Evolutionary conservation across 345 rosid genomes (phyloP), one percentile per base, ranked within the genome.

Genomic region (Capsella bursapastoris): DNA sequence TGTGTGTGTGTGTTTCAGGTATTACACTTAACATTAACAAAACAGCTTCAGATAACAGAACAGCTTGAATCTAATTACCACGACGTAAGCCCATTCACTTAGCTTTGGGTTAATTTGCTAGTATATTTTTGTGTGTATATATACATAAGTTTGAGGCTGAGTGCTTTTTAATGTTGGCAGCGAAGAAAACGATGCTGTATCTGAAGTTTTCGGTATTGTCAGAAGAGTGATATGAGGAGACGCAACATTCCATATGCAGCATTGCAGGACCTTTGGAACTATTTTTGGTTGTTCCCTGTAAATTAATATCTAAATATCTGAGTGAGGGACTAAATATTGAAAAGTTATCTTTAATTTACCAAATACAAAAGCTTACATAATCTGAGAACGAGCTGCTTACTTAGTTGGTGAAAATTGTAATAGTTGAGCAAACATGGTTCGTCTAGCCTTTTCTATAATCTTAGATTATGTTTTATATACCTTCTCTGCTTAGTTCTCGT

Each of bases 11-110:
- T 76, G 56, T 7, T 65, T 64, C 86, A 94, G 98, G 88, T 86
- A 62, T 78, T 94, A 53, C 95, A 94, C 58, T 48, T 87, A 66
- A 80, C 96, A 1, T 83, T 90, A 56, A 68, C 86, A 70, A 88
- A 87, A 81, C 98, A 91, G 67, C 81, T 87, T 67, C 88, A 94
- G 84, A 88, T 91, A 66, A 71, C 86, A 27, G 84, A 86, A 56
- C 64, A 80, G 79, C 79, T 91, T 29, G 95, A 88, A 66, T 78
- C 80, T 29, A 40, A 51, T 57, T 56, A 64, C 66, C 71, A 76
- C 55, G 71, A 76, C 64, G 80, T 76, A 76, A 64, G 57, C 37
- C 37, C 25, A 64, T 15, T 64, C 56, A 32, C 7, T n/a, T 15
- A 14, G 16, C 8, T 48, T 48, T 5, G 16, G 16, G 14, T 45